Evolutionary conservation across 1,139 yeast genomes (phyloP).

Genomic region (Candida sojae): DNA sequence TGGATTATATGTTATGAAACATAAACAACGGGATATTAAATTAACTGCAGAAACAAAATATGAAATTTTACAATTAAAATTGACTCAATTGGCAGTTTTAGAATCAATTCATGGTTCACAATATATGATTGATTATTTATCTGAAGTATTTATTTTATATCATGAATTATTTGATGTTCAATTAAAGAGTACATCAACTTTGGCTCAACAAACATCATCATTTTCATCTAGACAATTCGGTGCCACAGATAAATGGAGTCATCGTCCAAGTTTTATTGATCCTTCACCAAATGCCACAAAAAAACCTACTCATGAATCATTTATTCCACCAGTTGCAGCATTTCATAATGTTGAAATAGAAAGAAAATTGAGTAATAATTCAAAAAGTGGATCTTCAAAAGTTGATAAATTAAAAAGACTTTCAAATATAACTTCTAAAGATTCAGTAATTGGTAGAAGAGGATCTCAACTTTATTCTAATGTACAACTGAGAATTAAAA

Average conservation of each 20-base stretch:
- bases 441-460: constrained; percentile 6
- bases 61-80: constrained; percentile 67
- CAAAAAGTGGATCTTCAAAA: constrained; percentile 5
- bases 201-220: constrained; percentile 9
- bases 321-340: constrained; percentile 2
- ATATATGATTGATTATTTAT: constrained; percentile 62
- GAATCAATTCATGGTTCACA: constrained; percentile 65
- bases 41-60: constrained; percentile 45
- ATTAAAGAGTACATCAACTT: constrained; percentile 15
- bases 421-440: constrained; percentile 12
- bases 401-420: constrained; percentile 15
- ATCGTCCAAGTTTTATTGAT: constrained; percentile 49
- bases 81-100: constrained; percentile 72
- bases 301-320: constrained; percentile 1
- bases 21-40: constrained; percentile 28
- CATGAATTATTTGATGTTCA: constrained; percentile 52
- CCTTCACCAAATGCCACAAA: constrained; percentile 19
- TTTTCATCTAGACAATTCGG: constrained; percentile 16
- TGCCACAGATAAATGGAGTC: constrained; percentile 37
- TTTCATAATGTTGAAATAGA: background rate
- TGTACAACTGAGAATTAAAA: constrained; percentile 5
- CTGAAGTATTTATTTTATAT: constrained; percentile 66
- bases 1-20: constrained; percentile 36
- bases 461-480: constrained; percentile 4
- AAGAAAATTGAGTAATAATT: background rate